These are phyloP conservation scores for Tephrocybe sp. DNA, from an alignment of 768 basidiomycete genomes.

Conservation along the genomic window DNA sequence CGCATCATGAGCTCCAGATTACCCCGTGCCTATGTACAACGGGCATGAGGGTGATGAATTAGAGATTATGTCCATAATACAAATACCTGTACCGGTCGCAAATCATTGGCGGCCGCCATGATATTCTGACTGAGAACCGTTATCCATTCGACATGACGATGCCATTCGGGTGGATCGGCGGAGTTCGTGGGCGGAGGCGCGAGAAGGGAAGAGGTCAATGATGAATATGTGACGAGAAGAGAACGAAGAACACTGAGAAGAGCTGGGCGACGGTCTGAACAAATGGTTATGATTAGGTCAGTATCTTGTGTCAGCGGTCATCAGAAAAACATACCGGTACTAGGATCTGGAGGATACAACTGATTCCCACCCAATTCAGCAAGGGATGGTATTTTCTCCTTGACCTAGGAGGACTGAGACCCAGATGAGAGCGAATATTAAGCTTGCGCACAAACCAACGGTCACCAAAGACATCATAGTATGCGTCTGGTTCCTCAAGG, in stretches of 20 bases:
- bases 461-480: constrained; percentile 86
- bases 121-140: constrained; percentile 80
- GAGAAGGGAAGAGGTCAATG: constrained; percentile 68
- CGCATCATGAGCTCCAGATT: constrained; percentile 84
- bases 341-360: constrained; percentile 74
- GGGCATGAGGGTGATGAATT: neutral
- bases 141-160: constrained; percentile 78
- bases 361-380: constrained; percentile 80
- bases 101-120: constrained; percentile 87
- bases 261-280: constrained; percentile 74
- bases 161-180: constrained; percentile 65
- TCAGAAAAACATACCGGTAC: constrained; percentile 49
- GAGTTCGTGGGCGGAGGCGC: constrained; percentile 56
- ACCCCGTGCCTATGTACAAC: constrained; percentile 59
- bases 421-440: constrained; percentile 13
- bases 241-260: constrained; percentile 72
- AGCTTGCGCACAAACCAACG: constrained; percentile 74
- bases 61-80: neutral
- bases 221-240: constrained; percentile 77
- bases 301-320: neutral
- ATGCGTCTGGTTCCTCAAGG: constrained; percentile 70
- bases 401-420: constrained; percentile 49
- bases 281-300: constrained; percentile 1
- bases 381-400: constrained; percentile 81
- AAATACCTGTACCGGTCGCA: constrained; percentile 83